Evolutionary conservation across 2,329 filamentous ascomycete genomes (phyloP).

Genomic region (Penicillium sp.): DNA sequence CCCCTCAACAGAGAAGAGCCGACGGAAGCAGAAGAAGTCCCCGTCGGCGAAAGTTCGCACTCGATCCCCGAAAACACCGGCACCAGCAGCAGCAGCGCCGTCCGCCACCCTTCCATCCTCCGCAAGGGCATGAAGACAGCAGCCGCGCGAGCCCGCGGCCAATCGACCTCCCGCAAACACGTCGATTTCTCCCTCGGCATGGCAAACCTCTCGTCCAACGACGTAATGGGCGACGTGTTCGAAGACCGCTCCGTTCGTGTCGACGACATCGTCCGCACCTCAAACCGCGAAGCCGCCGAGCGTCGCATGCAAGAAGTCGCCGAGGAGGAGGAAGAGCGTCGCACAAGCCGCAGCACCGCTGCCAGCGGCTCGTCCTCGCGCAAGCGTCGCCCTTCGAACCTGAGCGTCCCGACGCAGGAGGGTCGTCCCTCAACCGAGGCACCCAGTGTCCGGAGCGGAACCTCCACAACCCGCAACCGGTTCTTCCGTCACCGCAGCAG

Average conservation of each 20-base stretch:
- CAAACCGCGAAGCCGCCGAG: slow-evolving; percentile 47
- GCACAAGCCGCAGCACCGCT: slow-evolving; percentile 14
- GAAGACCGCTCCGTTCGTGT: slow-evolving; percentile 57
- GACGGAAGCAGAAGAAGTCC: slow-evolving; percentile 42
- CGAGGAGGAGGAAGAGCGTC: slow-evolving; percentile 38
- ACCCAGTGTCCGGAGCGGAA: slow-evolving; percentile 35
- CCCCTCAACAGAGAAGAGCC: slow-evolving; percentile 51
- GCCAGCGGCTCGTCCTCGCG: slow-evolving; percentile 28
- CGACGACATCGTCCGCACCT: slow-evolving; percentile 42
- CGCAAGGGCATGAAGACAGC: slow-evolving; percentile 52
- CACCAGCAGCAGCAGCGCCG: slow-evolving; percentile 28
- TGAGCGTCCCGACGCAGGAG: slow-evolving; percentile 28
- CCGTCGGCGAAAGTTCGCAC: slow-evolving; percentile 22
- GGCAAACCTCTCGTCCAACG: slow-evolving; percentile 60
- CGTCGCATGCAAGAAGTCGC: slow-evolving; percentile 41
- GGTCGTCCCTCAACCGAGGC: slow-evolving; percentile 36
- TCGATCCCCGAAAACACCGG: slow-evolving; percentile 37
- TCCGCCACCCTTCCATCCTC: slow-evolving; percentile 58
- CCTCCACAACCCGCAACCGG: slow-evolving; percentile 58
- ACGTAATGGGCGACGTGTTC: slow-evolving; percentile 68
- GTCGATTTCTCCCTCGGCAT: slow-evolving; percentile 75
- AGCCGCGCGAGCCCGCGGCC: slow-evolving; percentile 56
- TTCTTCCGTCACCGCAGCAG: slow-evolving; percentile 61
- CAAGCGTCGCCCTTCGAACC: slow-evolving; percentile 30
- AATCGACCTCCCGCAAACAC: slow-evolving; percentile 65